Evolutionary conservation across 768 basidiomycete species (phyloP), one percentile per base, ranked within the genome.

Genomic region (Leccinum incarnatum): DNA sequence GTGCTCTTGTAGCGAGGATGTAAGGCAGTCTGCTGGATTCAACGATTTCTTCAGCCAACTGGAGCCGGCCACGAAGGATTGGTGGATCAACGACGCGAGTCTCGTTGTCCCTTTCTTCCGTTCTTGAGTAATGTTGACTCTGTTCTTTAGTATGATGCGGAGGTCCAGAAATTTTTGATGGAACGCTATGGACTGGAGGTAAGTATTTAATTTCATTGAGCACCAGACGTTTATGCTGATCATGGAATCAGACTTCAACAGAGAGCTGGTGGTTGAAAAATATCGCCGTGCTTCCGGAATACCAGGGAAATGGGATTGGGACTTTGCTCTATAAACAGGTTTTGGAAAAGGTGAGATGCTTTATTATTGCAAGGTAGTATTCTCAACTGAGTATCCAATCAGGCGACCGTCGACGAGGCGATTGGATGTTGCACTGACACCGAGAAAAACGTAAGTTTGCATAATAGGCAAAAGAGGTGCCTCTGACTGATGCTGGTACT

Each of bases 251-350:
- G 57, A 50, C 37, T 17, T 12, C 30, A 1, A 12, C 7, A 8
- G 54, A 27, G 6, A 56, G 54, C 25, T 58, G 54, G 58, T 58
- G 58, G 58, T 23, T 58, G 23, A 58, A 50, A 9, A 55, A 27
- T 17, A 40, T 58, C 5, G 27, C 53, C 2, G 57, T 58, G 17
- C 37, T 58, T 12, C 53, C 47, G 1, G 47, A 25, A 23, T 56
- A 56, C 48, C 58, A 58, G 23, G 19, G 54, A 49, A 50, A 42
- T n/a, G 58, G 58, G 15, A 50, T 56, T 15, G 58, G 45, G 19
- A 56, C 54, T 3, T 58, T 23, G 1, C 21, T 58, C 4, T 40
- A 40, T 10, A 6, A 40, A 4, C 11, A 21, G 30, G 54, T 55
- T 17, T n/a, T 56, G 37, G 32, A 56, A 42, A 55, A 50, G 54